Conservation (phyloP, 345 rosid species). For the Arabis alpina region DNA sequence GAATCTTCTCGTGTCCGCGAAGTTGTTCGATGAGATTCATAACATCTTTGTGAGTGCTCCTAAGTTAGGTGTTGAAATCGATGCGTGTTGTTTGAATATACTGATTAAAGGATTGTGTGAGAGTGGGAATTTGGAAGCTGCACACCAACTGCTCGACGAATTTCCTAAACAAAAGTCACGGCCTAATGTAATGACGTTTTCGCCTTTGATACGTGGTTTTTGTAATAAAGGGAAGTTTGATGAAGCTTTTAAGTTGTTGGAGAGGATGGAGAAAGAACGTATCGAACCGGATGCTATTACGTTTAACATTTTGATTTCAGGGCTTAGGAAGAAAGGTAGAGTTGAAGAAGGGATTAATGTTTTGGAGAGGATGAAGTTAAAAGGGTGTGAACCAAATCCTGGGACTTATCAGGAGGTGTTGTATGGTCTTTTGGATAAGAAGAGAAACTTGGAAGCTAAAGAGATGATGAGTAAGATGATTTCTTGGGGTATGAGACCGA, state of each 20-base stretch:
- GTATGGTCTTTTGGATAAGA: constrained; percentile 72
- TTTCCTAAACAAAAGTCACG: constrained; percentile 75
- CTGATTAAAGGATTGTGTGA: constrained; percentile 76
- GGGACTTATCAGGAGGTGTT: constrained; percentile 82
- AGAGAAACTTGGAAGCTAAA: constrained; percentile 61
- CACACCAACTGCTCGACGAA: constrained; percentile 86
- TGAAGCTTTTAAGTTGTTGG: constrained; percentile 64
- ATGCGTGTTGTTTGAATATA: constrained; percentile 83
- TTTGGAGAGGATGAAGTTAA: constrained; percentile 62
- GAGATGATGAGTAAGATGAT: constrained; percentile 63
- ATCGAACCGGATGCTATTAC: constrained; percentile 71
- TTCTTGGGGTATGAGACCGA: constrained; percentile 56
- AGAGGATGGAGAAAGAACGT: constrained; percentile 73
- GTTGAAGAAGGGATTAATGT: constrained; percentile 67
- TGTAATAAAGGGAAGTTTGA: constrained; percentile 63
- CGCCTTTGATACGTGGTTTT: constrained; percentile 71
- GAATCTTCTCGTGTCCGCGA: constrained; percentile 73
- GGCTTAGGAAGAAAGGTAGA: constrained; percentile 75
- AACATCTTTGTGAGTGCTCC: constrained; percentile 67
- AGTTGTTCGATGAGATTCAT: constrained; percentile 61
- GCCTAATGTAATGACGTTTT: constrained; percentile 78
- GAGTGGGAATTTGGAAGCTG: constrained; percentile 66
- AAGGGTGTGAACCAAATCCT: constrained; percentile 72
- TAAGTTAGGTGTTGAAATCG: constrained; percentile 71
- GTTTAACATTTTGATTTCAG: constrained; percentile 85